A percentile compares a stretch with the other conserved stretches of the same genome.
These are phyloP conservation scores for Fraxinus sp. DNA, from an alignment of 305 asterid genomes.

Conservation along the genomic window DNA sequence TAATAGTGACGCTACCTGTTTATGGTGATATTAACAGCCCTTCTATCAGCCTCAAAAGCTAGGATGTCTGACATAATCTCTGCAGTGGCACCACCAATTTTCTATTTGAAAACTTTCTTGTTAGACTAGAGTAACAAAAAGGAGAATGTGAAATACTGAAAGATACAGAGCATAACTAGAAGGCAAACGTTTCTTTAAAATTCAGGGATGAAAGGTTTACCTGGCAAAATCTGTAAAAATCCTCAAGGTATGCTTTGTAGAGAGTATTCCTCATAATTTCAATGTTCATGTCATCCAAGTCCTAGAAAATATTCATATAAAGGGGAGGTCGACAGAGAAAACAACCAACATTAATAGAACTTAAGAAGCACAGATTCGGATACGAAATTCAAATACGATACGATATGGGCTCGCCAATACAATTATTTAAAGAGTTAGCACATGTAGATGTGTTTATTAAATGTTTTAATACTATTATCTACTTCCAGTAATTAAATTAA, in stretches of 20 bases:
- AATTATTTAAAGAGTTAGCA: too few relatives aligned
- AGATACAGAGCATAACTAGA: background rate
- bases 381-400: too few relatives aligned
- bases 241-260: background rate
- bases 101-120: conserved; percentile 39
- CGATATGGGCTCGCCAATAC: too few relatives aligned
- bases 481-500: too few relatives aligned
- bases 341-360: background rate
- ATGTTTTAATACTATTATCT: too few relatives aligned
- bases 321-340: background rate
- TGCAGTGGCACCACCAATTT: conserved; percentile 91
- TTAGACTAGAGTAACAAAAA: conserved; percentile 4
- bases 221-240: conserved; percentile 38
- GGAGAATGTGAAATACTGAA: background rate
- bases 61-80: conserved; percentile 95
- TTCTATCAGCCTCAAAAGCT: conserved; percentile 93
- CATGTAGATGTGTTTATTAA: too few relatives aligned
- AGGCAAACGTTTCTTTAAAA: background rate
- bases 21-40: conserved; percentile 95
- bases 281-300: background rate
- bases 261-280: background rate
- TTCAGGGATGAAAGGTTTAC: conserved; percentile 31
- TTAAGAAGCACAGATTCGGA: too few relatives aligned
- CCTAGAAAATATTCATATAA: background rate
- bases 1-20: conserved; percentile 53